Evolutionary conservation across 257 asterid species (phyloP), one percentile per base, ranked within the genome.

Genomic region (Lycium barbarum): DNA sequence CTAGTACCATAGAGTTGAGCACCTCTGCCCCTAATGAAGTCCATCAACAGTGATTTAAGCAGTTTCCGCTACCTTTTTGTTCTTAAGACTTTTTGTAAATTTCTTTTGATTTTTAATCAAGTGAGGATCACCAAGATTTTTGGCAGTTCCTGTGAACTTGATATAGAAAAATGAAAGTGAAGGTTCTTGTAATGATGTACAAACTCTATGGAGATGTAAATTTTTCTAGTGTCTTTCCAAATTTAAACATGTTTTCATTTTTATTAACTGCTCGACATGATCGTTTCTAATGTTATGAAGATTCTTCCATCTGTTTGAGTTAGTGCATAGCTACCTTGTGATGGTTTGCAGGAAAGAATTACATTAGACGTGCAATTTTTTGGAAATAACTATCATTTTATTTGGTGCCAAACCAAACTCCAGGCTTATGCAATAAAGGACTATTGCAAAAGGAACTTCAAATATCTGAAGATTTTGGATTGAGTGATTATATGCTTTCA

Each of bases 121-220:
- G 86, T 79, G 91, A 91, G 89, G 92, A 71, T 79, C 61, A 35
- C 51, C 80, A 68, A 65, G 45, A 83, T 22, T 40, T 26, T 59
- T 79, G 43, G 67, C 84, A 65, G 70, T 86, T 82, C 83, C 89
- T 1, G 80, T 88, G 94, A 91, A 40, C 89, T 91, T 91, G 92
- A 79, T 85, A 86, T 74, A 83, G 20, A 84, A 70, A 22, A 12
- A 36, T 74, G 7, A 1, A 74, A 12, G 81, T n/a, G 45, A 22
- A 49, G 7, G 14, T 74, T 49, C 81, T 47, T 35, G n/a, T 13
- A 33, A 14, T 66, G 74, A 35, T n/a, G 47, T 66, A 66, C 73
- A 36, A 35, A 36, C 49, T 5, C 40, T 47, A 47, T 47, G 40
- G 12, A 49, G 61, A 43, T n/a, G n/a, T 20, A 73, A 1, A 10